Base-by-base conservation (phyloP, 2,329 filamentous ascomycete species). In the Xylaria polymorpha region DNA sequence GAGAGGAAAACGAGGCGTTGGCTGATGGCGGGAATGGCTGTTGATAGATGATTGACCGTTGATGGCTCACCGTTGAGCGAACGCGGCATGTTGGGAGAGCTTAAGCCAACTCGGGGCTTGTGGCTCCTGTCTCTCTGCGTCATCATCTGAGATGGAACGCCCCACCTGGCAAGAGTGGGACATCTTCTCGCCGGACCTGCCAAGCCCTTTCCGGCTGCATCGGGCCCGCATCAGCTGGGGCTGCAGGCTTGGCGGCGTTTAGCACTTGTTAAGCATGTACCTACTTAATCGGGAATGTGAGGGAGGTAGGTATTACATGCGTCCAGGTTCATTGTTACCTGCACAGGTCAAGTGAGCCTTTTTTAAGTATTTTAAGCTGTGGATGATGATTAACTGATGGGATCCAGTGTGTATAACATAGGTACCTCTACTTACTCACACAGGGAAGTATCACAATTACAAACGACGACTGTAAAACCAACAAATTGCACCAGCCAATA, bases 61-160 rank as follows among this genome's bases (percentile, higher is more conserved):
- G 20, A 25, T 25, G 6, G 46, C 7, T 20, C 35, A 56, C 35
- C 4, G 53, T 41, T 55, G 55, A 43, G 18, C 39, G 56, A 37
- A 29, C 44, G 41, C 53, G 44, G 46, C 37, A 61, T 46, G 58
- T 46, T 37, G 64, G 64, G 44, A 60, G 51, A 50, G 61, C 64
- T 35, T 57, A 32, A 53, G 37, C 66, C 53, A 61, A 64, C 50
- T 68, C 59, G 57, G 61, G 43, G 61, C 25, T 15, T 29, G 44
- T 25, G 39, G 22, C 22, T 41, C 5, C 55, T 59, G 41, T 29
- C 41, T 59, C 39, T 41, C 37, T 59, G 56, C 56, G 56, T 59
- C 56, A 59, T 59, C 56, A 59, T 43, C 20, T 56, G 4, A 56
- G 29, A 35, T 64, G 62, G 53, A 44, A 22, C n/a, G 29, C 50